Evolutionary conservation across 495 filamentous ascomycete genomes (phyloP).

Genomic region (Lentithecium fluviatile): DNA sequence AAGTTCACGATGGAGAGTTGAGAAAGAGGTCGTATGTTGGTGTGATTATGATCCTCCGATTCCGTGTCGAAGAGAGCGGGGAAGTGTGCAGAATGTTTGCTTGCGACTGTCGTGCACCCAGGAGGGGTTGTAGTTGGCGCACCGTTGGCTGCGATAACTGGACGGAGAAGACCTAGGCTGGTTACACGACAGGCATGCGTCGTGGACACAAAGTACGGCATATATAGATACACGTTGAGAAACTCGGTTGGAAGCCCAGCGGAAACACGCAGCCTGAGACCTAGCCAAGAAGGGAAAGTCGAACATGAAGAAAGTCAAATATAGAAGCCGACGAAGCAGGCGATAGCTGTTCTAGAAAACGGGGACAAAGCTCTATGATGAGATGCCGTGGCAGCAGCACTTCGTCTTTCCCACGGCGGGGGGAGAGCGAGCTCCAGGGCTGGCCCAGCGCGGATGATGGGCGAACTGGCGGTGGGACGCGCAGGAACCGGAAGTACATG

Average conservation of each 20-base stretch:
- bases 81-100: not conserved
- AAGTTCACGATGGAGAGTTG: not conserved
- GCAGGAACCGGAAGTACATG: slow-evolving; percentile 6
- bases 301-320: not conserved
- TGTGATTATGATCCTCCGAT: not conserved
- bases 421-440: not conserved
- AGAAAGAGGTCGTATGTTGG: not conserved
- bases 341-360: no score
- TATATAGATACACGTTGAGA: no score
- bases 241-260: no score
- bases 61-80: not conserved
- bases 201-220: not conserved
- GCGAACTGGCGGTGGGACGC: slow-evolving; percentile 20
- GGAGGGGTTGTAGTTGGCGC: no score
- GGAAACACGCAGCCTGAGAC: no score
- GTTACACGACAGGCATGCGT: slow-evolving; percentile 13
- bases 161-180: no score
- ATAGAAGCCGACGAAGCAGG: not conserved
- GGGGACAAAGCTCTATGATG: no score
- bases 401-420: not conserved
- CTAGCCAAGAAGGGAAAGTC: no score
- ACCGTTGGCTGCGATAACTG: no score
- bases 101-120: no score
- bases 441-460: no score
- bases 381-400: not conserved